Conservation (phyloP, 2,329 filamentous ascomycete genomes). For the Hypomyces perniciosus region DNA sequence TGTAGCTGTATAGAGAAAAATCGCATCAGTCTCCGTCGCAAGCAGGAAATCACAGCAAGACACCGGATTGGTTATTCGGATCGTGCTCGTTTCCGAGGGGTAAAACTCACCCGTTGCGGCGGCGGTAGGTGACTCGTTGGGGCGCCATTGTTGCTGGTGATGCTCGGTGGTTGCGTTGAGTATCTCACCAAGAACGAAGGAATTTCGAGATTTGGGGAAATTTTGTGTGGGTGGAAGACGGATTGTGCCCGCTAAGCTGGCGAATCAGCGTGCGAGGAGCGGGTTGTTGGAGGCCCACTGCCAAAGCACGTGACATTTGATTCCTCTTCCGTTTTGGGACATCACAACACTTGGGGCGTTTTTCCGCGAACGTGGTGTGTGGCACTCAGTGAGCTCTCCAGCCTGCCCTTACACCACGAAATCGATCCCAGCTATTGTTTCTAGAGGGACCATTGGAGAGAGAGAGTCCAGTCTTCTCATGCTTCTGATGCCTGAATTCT, state of each 20-base stretch:
- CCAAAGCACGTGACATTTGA: conserved; percentile 3
- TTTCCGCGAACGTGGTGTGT: too few relatives aligned
- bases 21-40: conserved; percentile 20
- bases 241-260: conserved; percentile 32
- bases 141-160: conserved; percentile 51
- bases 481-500: too few relatives aligned
- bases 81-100: conserved; percentile 9
- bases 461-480: not conserved
- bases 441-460: not conserved
- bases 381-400: too few relatives aligned
- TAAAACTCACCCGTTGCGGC: conserved; percentile 69
- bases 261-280: conserved; percentile 28
- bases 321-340: not conserved
- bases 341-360: not conserved
- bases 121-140: conserved; percentile 63
- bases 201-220: conserved; percentile 39
- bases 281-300: conserved; percentile 5
- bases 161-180: conserved; percentile 31
- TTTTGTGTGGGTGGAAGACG: conserved; percentile 36
- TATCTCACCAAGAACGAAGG: conserved; percentile 30
- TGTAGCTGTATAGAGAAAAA: conserved; percentile 61
- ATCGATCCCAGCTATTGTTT: not conserved
- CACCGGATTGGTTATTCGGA: conserved; percentile 1
- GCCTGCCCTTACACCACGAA: not conserved
- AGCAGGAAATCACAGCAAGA: conserved; percentile 2